These are phyloP conservation scores for Neofusicoccum laricinum DNA, from an alignment of 2,329 filamentous ascomycete species.

Conservation along the genomic window DNA sequence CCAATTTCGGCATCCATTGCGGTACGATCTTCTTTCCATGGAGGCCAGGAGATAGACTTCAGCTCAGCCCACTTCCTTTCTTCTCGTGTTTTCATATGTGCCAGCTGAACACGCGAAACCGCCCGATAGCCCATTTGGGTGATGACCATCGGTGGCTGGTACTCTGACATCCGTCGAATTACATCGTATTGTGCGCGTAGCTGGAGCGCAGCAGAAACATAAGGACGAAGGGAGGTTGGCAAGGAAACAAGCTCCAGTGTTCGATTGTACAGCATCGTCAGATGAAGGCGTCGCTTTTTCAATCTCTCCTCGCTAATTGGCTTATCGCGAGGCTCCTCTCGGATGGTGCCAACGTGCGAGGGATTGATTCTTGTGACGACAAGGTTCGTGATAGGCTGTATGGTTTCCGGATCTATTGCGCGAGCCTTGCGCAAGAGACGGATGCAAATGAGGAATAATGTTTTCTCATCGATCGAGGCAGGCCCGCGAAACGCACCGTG, in stretches of 20 bases:
- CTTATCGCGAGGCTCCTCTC: not conserved
- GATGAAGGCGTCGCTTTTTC: not conserved
- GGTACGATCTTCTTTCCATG: slow-evolving; percentile 61
- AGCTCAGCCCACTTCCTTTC: slow-evolving; percentile 59
- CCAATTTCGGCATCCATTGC: slow-evolving; percentile 59
- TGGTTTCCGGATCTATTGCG: slow-evolving; percentile 46
- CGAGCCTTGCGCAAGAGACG: slow-evolving; percentile 52
- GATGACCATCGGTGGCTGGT: slow-evolving; percentile 54
- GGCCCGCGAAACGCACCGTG: not conserved
- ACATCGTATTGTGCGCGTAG: slow-evolving; percentile 58
- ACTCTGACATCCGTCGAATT: slow-evolving; percentile 55
- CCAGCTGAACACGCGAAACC: slow-evolving; percentile 55
- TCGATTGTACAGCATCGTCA: slow-evolving; percentile 48
- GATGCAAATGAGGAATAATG: slow-evolving; percentile 40
- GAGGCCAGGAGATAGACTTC: slow-evolving; percentile 62
- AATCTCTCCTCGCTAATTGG: not conserved
- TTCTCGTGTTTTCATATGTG: slow-evolving; percentile 53
- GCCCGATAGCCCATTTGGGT: slow-evolving; percentile 57
- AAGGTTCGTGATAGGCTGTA: slow-evolving; percentile 42
- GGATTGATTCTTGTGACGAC: slow-evolving; percentile 33
- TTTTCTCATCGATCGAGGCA: slow-evolving; percentile 12
- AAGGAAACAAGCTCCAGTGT: slow-evolving; percentile 49
- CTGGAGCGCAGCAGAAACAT: slow-evolving; percentile 47
- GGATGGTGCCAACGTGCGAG: not conserved
- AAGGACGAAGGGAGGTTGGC: slow-evolving; percentile 48